Conservation (phyloP, 2,329 filamentous ascomycete species). For the Lachnellula suecica region DNA sequence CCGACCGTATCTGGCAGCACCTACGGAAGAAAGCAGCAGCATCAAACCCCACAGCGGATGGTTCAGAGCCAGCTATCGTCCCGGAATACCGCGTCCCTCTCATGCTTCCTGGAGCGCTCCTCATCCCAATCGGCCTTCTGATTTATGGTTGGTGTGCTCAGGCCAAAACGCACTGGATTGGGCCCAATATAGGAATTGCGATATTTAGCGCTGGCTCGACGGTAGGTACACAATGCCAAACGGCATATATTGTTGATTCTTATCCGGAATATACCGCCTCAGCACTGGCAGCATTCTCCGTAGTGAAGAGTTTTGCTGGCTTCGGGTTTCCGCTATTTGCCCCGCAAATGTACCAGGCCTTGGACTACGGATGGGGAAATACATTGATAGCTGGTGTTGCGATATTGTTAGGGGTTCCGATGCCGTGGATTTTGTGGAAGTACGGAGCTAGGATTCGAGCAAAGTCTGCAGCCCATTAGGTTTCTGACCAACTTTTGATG, state of each 20-base stretch:
- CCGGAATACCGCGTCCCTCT: slow-evolving; percentile 63
- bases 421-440: slow-evolving; percentile 40
- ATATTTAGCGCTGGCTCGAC: slow-evolving; percentile 48
- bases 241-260: slow-evolving; percentile 53
- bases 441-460: slow-evolving; percentile 33
- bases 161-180: slow-evolving; percentile 49
- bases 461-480: not conserved
- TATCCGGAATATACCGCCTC: slow-evolving; percentile 29
- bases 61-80: not conserved
- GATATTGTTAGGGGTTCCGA: slow-evolving; percentile 46
- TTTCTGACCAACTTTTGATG: not conserved
- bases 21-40: slow-evolving; percentile 16
- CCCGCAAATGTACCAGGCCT: slow-evolving; percentile 9
- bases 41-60: not conserved
- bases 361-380: slow-evolving; percentile 46
- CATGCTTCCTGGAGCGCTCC: slow-evolving; percentile 49
- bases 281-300: slow-evolving; percentile 36
- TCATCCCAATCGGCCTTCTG: slow-evolving; percentile 54
- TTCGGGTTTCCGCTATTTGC: slow-evolving; percentile 15
- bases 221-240: slow-evolving; percentile 23
- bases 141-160: slow-evolving; percentile 57
- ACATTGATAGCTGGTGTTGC: slow-evolving; percentile 46
- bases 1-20: slow-evolving; percentile 16
- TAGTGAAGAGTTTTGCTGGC: slow-evolving; percentile 13
- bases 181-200: slow-evolving; percentile 52